A percentile compares a stretch with the other conserved stretches of the same genome.
These are phyloP conservation scores for Penicillium arizonense DNA, from an alignment of 495 filamentous ascomycete species.

Conservation along the genomic window DNA sequence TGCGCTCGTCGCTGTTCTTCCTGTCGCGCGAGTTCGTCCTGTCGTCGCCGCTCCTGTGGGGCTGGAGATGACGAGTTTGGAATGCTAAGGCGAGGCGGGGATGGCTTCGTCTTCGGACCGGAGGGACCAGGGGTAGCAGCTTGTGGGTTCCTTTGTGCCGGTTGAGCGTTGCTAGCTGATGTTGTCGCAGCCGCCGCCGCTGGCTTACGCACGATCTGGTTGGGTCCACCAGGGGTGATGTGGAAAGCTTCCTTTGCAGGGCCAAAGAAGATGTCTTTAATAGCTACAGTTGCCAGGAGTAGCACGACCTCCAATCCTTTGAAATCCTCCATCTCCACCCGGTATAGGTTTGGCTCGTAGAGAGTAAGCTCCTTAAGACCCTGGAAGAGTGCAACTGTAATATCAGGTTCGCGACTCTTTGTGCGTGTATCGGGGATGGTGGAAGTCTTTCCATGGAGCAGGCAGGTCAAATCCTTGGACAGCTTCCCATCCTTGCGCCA, in stretches of 20 bases:
- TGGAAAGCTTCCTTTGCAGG: slow-evolving; percentile 75
- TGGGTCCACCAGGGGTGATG: slow-evolving; percentile 41
- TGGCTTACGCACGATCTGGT: neutral
- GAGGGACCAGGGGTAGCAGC: neutral
- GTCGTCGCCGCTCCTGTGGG: slow-evolving; percentile 18
- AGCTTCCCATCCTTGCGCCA: slow-evolving; percentile 92
- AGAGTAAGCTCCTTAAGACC: slow-evolving; percentile 71
- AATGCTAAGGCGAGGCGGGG: slow-evolving; percentile 10
- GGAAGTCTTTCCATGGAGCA: slow-evolving; percentile 72
- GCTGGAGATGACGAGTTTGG: slow-evolving; percentile 16
- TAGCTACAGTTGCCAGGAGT: slow-evolving; percentile 77
- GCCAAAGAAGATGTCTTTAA: slow-evolving; percentile 80
- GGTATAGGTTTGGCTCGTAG: slow-evolving; percentile 86
- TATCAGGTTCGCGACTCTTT: slow-evolving; percentile 89
- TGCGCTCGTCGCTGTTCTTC: slow-evolving; percentile 70
- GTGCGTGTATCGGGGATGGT: slow-evolving; percentile 58
- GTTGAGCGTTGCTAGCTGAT: neutral
- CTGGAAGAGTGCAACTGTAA: slow-evolving; percentile 80
- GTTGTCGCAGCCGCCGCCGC: neutral
- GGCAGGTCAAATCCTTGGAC: slow-evolving; percentile 78
- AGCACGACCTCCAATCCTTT: slow-evolving; percentile 91
- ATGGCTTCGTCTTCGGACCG: slow-evolving; percentile 4
- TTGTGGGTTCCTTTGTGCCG: slow-evolving; percentile 8
- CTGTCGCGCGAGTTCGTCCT: slow-evolving; percentile 53
- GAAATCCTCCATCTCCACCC: slow-evolving; percentile 90